Base-by-base conservation (phyloP, 2,329 filamentous ascomycete species). In the Coniochaeta ligniaria region DNA sequence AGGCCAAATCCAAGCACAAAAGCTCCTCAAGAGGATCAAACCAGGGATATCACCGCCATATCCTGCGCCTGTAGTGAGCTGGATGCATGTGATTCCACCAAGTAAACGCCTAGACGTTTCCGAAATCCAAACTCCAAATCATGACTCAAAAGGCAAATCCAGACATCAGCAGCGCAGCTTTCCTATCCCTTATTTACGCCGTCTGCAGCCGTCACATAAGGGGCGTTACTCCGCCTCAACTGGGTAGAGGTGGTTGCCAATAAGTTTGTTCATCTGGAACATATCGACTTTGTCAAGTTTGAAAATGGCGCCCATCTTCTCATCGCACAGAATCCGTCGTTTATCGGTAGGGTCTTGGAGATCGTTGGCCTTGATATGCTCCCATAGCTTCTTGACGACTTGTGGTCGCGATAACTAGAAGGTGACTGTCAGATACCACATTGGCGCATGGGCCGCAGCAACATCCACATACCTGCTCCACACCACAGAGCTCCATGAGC, bases 261-360 rank as follows among this genome's bases (percentile, higher is more conserved):
- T 85, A 17, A 96, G 85, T 80, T 97, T 97, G 80, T 96, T 98
- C 94, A 99, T 98, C 67, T 92, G 93, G 75, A 99, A 99, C 95
- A 99, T 99, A 75, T 98, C 92, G 57, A 99, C 90, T 69, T 85
- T 90, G 69, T 92, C 86, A 70, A 90, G 84, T 74, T 96, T 96
- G 79, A 99, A 99, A 8, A 99, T 90, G 7, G 90, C 89, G 63
- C 91, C 87, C 89, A 99, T 89, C 67, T 86, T 87, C 26, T 96
- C 91, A 74, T 99, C 95, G 76, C 95, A 99, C 31, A 86, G 80
- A 64, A 99, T 99, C 67, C 96, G 92, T 24, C 95, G 90, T 74
- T 93, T 94, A 77, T 99, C 94, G 65, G 74, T 85, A 0, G 93
- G 94, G 67, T 98, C 93, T 74, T 99, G 95, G 6, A 99, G 85